These are phyloP conservation scores for Begonia masoniana DNA, from an alignment of 306 rosid genomes.

Conservation along the genomic window DNA sequence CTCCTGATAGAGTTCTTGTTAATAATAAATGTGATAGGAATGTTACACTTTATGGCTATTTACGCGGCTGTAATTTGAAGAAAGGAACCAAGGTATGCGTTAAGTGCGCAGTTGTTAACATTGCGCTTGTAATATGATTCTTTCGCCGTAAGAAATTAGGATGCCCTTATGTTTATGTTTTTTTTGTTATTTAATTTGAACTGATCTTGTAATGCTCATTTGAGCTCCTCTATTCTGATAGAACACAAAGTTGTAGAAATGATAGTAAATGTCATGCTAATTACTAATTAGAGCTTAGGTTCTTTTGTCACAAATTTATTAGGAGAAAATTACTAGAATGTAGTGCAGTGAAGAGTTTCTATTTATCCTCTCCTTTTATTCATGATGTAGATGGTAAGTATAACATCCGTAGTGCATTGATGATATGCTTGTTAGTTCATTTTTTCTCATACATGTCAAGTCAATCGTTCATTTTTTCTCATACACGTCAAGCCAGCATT, in stretches of 20 bases:
- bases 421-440: too few relatives aligned
- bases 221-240: not conserved
- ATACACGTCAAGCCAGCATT: too few relatives aligned
- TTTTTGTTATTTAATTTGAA: not conserved
- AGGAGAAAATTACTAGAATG: not conserved
- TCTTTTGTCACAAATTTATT: not conserved
- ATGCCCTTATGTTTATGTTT: too few relatives aligned
- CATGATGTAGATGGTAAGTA: not conserved
- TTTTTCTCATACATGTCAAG: too few relatives aligned
- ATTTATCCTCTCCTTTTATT: not conserved
- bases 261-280: not conserved
- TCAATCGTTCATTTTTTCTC: too few relatives aligned
- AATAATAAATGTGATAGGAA: slow-evolving; percentile 77
- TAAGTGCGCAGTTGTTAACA: not conserved
- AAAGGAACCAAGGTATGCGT: slow-evolving; percentile 64
- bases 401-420: too few relatives aligned
- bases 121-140: not conserved
- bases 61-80: slow-evolving; percentile 85
- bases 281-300: not conserved
- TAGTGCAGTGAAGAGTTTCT: not conserved
- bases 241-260: not conserved
- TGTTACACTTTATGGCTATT: slow-evolving; percentile 79
- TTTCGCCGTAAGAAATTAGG: too few relatives aligned
- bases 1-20: slow-evolving; percentile 57
- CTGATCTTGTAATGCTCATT: not conserved